Evolutionary conservation across 1,139 yeast genomes (phyloP).

Genomic region (Taphrina communis): DNA sequence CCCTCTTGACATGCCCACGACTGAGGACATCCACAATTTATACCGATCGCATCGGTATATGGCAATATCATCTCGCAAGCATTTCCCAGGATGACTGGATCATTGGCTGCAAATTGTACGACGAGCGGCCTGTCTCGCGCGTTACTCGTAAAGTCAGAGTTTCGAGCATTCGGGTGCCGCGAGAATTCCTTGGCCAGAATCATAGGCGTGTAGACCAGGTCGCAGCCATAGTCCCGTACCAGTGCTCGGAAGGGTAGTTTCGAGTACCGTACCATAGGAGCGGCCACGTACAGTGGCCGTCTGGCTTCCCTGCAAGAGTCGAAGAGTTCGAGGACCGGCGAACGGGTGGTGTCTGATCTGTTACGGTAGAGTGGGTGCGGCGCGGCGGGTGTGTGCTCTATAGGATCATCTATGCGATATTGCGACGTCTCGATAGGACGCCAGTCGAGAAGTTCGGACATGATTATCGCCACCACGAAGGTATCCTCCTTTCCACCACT

Average conservation of each 20-base stretch:
- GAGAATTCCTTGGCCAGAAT: constrained; percentile 94
- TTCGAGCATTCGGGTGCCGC: constrained; percentile 77
- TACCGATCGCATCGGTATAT: constrained; percentile 88
- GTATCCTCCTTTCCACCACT: too few species aligned
- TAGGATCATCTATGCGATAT: constrained; percentile 14
- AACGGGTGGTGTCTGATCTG: neutral
- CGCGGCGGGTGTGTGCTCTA: neutral
- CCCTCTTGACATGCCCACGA: constrained; percentile 95
- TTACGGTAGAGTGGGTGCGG: constrained; percentile 28
- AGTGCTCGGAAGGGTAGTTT: constrained; percentile 88
- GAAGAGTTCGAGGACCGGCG: constrained; percentile 53
- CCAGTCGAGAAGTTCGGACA: constrained; percentile 17
- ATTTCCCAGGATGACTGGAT: constrained; percentile 77
- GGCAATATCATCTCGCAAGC: constrained; percentile 91
- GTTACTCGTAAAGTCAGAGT: constrained; percentile 85
- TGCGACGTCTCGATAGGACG: constrained; percentile 9
- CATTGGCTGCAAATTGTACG: constrained; percentile 91
- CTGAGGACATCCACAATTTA: constrained; percentile 97
- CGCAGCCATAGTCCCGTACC: constrained; percentile 73
- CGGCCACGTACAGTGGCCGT: constrained; percentile 78
- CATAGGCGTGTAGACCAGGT: constrained; percentile 94
- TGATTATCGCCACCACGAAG: neutral
- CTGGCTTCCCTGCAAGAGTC: constrained; percentile 56
- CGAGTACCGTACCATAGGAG: constrained; percentile 97
- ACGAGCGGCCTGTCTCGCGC: constrained; percentile 62